Base-by-base conservation (phyloP, 2,329 filamentous ascomycete species). In the Metarhizium sp. region DNA sequence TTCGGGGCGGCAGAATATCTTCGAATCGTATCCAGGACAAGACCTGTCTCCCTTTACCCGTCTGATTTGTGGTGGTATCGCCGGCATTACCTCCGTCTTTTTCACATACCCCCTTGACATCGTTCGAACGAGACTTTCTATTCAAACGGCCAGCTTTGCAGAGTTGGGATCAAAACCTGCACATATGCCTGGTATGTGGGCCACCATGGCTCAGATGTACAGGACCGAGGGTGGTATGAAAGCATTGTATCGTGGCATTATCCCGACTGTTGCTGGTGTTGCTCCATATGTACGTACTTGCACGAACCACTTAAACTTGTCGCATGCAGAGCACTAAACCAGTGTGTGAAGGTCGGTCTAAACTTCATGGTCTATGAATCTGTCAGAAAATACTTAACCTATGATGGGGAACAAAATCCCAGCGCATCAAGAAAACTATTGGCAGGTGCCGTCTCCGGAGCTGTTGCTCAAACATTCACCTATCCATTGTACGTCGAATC, bases 291-390 rank as follows among this genome's bases (percentile, higher is more conserved):
- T 90, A 72, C 57, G 75, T 66, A 43, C 5, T 20, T 10, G 16
- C 34, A 34, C 2, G 2, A 2, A 13, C 2, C n/a, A 6, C 32
- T 34, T 3, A 34, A 34, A 34, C 32, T 18, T 29, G 6, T 45
- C n/a, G n/a, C 10, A 4, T 42, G n/a, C 30, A 36, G 34, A 49
- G 34, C 57, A 61, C 60, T 64, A 47, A 65, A 16, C 45, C 59
- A 45, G 10, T 11, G 18, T 32, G n/a, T 14, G 53, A 62, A 91
- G 86, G 88, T 99, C 59, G 94, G 94, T 43, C 78, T 99, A 54
- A 99, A 99, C 71, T 99, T 99, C 71, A 97, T 97, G 91, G 90
- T 90, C 6, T 99, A 99, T 72, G 94, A 99, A 71, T 87, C 87
- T 51, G 86, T 92, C 57, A 85, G 94, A 58, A 84, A 85, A 64